These are phyloP conservation scores for Microsporum canis DNA, from an alignment of 2,329 filamentous ascomycete genomes.

Conservation along the genomic window DNA sequence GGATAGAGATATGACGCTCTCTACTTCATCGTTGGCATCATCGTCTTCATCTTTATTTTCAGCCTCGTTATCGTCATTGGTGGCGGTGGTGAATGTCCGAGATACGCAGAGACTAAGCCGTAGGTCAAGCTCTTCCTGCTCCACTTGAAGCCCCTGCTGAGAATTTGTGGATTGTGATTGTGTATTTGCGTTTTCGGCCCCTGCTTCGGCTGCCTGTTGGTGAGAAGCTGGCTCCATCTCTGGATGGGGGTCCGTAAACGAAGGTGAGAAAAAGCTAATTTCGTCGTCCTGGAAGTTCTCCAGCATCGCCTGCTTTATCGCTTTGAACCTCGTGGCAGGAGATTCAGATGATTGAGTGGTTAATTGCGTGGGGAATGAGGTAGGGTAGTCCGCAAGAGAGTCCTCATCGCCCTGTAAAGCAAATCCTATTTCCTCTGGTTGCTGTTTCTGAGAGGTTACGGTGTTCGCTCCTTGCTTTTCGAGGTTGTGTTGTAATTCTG, in stretches of 20 bases:
- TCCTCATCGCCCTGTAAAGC: neutral
- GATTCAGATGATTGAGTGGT: conserved; percentile 3
- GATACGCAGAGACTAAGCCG: neutral
- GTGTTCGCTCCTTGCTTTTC: neutral
- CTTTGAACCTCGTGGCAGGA: conserved; percentile 6
- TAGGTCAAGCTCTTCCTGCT: neutral
- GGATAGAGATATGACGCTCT: conserved; percentile 18
- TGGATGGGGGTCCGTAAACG: neutral
- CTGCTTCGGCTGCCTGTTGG: neutral
- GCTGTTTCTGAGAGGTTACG: neutral
- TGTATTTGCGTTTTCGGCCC: neutral
- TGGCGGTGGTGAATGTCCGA: neutral
- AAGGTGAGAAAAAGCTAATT: conserved; percentile 10
- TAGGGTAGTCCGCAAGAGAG: neutral
- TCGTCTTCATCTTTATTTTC: neutral
- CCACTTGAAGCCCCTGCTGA: neutral
- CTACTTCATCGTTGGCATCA: neutral
- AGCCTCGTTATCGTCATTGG: conserved; percentile 3
- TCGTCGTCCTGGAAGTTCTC: conserved; percentile 10
- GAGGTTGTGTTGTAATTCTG: neutral
- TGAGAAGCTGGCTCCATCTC: neutral
- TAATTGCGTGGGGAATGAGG: conserved; percentile 1
- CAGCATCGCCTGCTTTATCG: conserved; percentile 13
- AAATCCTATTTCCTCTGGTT: neutral
- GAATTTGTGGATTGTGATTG: neutral